Conservation (phyloP, 2,329 filamentous ascomycete genomes). For the Penicillium sp. region DNA sequence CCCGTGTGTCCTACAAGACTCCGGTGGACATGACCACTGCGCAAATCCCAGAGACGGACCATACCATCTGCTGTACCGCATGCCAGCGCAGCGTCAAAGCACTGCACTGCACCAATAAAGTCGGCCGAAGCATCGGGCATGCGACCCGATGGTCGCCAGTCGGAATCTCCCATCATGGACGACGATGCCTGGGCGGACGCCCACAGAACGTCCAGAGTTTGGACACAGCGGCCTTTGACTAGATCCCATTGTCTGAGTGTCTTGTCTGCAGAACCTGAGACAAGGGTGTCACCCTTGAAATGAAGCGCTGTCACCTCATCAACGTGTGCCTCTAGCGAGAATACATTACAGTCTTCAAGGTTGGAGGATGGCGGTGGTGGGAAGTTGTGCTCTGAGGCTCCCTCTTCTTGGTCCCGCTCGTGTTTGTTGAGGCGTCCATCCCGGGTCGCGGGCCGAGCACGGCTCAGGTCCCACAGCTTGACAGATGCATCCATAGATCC, state of each 20-base stretch:
- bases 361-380: slow-evolving; percentile 68
- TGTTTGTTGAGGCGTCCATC: slow-evolving; percentile 55
- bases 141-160: slow-evolving; percentile 70
- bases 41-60: slow-evolving; percentile 94
- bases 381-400: slow-evolving; percentile 51
- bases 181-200: slow-evolving; percentile 86
- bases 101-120: slow-evolving; percentile 91
- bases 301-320: slow-evolving; percentile 93
- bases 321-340: slow-evolving; percentile 83
- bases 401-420: slow-evolving; percentile 49
- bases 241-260: slow-evolving; percentile 97
- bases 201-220: slow-evolving; percentile 97
- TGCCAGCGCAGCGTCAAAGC: slow-evolving; percentile 91
- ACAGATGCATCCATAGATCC: slow-evolving; percentile 95
- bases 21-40: slow-evolving; percentile 94
- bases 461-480: slow-evolving; percentile 89
- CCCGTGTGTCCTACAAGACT: slow-evolving; percentile 95
- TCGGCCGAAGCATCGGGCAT: slow-evolving; percentile 69
- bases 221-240: slow-evolving; percentile 93
- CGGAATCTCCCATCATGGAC: slow-evolving; percentile 59
- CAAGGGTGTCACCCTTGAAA: slow-evolving; percentile 82
- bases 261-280: slow-evolving; percentile 96
- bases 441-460: slow-evolving; percentile 74
- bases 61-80: slow-evolving; percentile 97
- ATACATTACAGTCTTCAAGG: slow-evolving; percentile 87